A percentile compares a stretch with the other conserved stretches of the same genome.
These are phyloP conservation scores for Metschnikowia cerradonensis DNA, from an alignment of 805 yeast genomes.

Conservation along the genomic window DNA sequence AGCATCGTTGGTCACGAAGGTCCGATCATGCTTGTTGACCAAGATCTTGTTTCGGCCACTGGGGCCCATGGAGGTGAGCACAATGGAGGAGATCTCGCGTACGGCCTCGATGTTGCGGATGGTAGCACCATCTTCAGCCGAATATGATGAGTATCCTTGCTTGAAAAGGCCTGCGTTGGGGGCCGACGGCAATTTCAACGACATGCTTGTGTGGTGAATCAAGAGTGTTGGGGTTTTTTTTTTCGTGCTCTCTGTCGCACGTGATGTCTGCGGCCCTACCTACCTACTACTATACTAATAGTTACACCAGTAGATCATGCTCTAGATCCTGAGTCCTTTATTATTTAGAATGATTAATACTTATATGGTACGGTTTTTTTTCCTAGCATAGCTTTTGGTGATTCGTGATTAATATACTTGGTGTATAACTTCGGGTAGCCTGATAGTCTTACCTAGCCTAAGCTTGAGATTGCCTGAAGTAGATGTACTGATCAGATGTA, in stretches of 20 bases:
- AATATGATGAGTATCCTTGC: conserved; percentile 86
- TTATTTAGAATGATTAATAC: too few relatives aligned
- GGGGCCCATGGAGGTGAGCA: conserved; percentile 94
- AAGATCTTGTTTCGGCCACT: conserved; percentile 95
- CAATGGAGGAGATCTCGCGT: conserved; percentile 86
- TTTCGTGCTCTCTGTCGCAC: not conserved
- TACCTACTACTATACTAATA: too few relatives aligned
- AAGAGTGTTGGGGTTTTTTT: not conserved
- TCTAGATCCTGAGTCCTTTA: not conserved
- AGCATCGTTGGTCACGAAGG: conserved; percentile 93
- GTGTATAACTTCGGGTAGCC: too few relatives aligned
- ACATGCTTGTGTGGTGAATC: conserved; percentile 45
- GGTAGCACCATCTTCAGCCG: conserved; percentile 92
- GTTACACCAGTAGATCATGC: not conserved
- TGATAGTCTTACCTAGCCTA: too few relatives aligned
- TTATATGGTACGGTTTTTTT: too few relatives aligned
- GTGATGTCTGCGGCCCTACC: not conserved
- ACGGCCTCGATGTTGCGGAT: conserved; percentile 90
- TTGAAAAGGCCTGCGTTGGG: conserved; percentile 93
- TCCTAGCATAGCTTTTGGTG: too few relatives aligned
- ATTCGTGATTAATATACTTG: too few relatives aligned
- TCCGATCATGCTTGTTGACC: conserved; percentile 81
- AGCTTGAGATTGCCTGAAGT: too few relatives aligned
- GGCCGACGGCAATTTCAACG: conserved; percentile 84
- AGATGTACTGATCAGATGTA: too few relatives aligned